Percentiles rank a stretch among this genome's conserved stretches.
These are phyloP conservation scores for Elsinoe ampelina DNA, from an alignment of 2,329 filamentous ascomycete genomes.

Conservation along the genomic window DNA sequence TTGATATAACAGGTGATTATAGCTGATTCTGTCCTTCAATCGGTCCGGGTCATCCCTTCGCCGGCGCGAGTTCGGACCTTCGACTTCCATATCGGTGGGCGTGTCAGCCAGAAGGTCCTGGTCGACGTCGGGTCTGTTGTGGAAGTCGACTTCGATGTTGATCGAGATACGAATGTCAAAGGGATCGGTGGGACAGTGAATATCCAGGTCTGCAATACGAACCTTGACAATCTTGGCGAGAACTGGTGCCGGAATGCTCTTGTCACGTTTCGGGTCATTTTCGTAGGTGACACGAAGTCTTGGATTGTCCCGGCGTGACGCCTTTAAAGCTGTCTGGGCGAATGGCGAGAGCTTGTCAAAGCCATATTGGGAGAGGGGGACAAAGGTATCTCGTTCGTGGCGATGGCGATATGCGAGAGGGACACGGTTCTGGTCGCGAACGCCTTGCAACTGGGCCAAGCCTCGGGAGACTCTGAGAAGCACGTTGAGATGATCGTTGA, in stretches of 20 bases:
- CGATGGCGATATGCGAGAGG: constrained; percentile 73
- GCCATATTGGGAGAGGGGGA: constrained; percentile 56
- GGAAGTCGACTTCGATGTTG: constrained; percentile 79
- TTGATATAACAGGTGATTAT: constrained; percentile 78
- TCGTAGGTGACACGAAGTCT: constrained; percentile 45
- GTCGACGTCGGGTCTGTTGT: constrained; percentile 48
- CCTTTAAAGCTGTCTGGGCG: constrained; percentile 30
- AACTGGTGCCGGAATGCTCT: constrained; percentile 51
- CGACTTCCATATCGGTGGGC: constrained; percentile 33
- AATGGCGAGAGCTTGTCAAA: constrained; percentile 48
- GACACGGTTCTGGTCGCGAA: constrained; percentile 42
- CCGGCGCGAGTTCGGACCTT: constrained; percentile 26
- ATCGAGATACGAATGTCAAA: constrained; percentile 92
- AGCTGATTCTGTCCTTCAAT: constrained; percentile 81
- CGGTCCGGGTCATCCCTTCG: constrained; percentile 18
- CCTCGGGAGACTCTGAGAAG: constrained; percentile 46
- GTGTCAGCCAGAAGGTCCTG: constrained; percentile 43
- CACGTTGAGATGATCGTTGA: constrained; percentile 78
- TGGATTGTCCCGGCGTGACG: constrained; percentile 47
- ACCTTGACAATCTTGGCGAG: constrained; percentile 84
- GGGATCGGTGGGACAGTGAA: constrained; percentile 64
- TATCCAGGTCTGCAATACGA: constrained; percentile 77
- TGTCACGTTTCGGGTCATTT: constrained; percentile 43
- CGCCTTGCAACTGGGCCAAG: not conserved
- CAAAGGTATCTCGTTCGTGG: constrained; percentile 75